Base-by-base conservation (phyloP, 129 eudicot species). In the Ambrosia artemisiifolia region DNA sequence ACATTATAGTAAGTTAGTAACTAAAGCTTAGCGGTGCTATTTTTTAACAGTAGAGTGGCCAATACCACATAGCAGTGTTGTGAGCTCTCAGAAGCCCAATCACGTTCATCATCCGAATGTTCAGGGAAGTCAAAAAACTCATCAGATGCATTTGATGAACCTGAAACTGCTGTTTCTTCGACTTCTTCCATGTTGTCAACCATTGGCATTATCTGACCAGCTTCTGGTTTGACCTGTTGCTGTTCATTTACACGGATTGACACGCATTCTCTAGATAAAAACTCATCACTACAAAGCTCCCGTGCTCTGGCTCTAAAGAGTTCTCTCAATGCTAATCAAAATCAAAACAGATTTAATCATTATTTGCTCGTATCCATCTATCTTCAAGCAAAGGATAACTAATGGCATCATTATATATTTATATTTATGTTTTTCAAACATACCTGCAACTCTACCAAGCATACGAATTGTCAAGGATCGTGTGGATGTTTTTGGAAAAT, bases 361-460 rank as follows among this genome's bases (percentile, higher is more conserved):
- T 57, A 57, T 38, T 24, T 24, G 47, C 1, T 42, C 47, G 7
- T 42, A 42, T 40, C 46, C 28, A 24, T 40, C 1, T 40, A 40
- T 9, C 7, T 38, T 38, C 44, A 38, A 38, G 4, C 50, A 46
- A 46, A 46, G 50, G 14, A 46, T 46, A 46, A 46, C 10, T 2
- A 11, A 7, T 46, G 50, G 50, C 2, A 12, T n/a, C n/a, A n/a
- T n/a, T n/a, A n/a, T n/a, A 7, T 12, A 46, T 11, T 5, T 46
- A 46, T 46, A 12, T 19, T 11, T 6, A 32, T 11, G 1, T 59
- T 20, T 6, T 59, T 28, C 17, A 28, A 1, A 18, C 30, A 51
- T 74, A 92, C 97, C 97, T 69, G 94, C 79, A 70, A 92, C 79
- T 85, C 85, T 81, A 62, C 82, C 88, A n/a, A 89, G 91, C 95